These are phyloP conservation scores for Cyberlindnera petersonii DNA, from an alignment of 805 yeast genomes.

Conservation along the genomic window DNA sequence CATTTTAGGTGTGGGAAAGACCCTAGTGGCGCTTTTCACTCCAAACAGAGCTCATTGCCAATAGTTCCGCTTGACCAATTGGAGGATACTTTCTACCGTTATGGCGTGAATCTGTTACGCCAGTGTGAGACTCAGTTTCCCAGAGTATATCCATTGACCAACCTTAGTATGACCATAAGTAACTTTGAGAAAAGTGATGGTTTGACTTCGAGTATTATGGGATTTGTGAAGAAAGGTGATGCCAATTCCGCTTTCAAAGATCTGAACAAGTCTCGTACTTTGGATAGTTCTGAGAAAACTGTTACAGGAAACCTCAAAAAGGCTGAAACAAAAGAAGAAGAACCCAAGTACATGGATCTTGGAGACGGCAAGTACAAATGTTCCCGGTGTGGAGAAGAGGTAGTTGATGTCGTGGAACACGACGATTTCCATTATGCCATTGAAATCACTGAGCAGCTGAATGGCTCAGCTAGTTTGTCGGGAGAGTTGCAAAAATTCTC, in stretches of 20 bases:
- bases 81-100: slow-evolving; percentile 27
- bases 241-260: slow-evolving; percentile 9
- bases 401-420: slow-evolving; percentile 40
- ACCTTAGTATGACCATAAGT: slow-evolving; percentile 48
- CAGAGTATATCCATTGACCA: slow-evolving; percentile 43
- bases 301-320: not conserved
- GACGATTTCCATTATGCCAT: slow-evolving; percentile 52
- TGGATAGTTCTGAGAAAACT: too few species aligned
- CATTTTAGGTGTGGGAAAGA: slow-evolving; percentile 31
- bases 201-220: slow-evolving; percentile 17
- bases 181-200: slow-evolving; percentile 44
- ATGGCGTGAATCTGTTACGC: slow-evolving; percentile 38
- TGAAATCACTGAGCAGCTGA: slow-evolving; percentile 42
- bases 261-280: not conserved
- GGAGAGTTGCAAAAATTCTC: slow-evolving; percentile 12
- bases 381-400: slow-evolving; percentile 13
- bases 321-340: not conserved
- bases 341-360: not conserved
- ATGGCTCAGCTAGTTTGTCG: slow-evolving; percentile 29
- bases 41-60: slow-evolving; percentile 34
- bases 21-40: slow-evolving; percentile 27
- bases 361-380: slow-evolving; percentile 10
- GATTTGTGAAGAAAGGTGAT: slow-evolving; percentile 20
- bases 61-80: slow-evolving; percentile 18
- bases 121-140: slow-evolving; percentile 35